Conservation (phyloP, 352 stramenopile genomes). For the Phytophthora boehmeriae region DNA sequence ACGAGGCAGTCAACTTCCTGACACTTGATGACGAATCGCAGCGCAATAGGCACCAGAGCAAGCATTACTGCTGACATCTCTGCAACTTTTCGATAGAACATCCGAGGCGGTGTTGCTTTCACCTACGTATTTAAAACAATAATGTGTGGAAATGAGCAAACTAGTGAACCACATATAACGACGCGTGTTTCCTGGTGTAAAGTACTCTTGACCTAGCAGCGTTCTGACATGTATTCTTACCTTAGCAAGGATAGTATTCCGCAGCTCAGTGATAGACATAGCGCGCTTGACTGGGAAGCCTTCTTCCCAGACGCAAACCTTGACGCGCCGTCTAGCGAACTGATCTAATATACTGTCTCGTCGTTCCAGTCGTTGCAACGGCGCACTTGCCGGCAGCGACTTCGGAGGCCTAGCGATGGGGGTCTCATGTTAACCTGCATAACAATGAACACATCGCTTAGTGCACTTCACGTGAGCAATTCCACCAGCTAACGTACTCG, state of each 20-base stretch:
- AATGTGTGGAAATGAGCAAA: background rate
- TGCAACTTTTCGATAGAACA: constrained; percentile 76
- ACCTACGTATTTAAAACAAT: constrained; percentile 31
- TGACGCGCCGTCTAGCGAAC: constrained; percentile 70
- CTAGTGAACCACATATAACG: constrained; percentile 6
- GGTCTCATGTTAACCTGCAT: constrained; percentile 17
- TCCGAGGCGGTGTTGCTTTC: constrained; percentile 71
- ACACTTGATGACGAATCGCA: constrained; percentile 62
- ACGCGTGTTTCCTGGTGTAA: background rate
- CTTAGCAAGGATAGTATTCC: constrained; percentile 80
- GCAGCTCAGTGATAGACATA: constrained; percentile 85
- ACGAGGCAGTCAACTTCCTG: constrained; percentile 61
- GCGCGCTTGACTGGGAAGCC: constrained; percentile 66
- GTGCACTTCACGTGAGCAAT: background rate
- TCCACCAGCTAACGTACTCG: constrained; percentile 9
- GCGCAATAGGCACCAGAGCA: constrained; percentile 61
- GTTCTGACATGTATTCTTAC: constrained; percentile 30
- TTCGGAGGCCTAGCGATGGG: constrained; percentile 25
- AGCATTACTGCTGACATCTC: constrained; percentile 59
- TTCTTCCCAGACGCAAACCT: constrained; percentile 81
- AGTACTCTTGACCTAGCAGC: constrained; percentile 4
- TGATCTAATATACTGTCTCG: constrained; percentile 46
- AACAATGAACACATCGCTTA: constrained; percentile 12
- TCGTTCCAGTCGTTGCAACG: constrained; percentile 36
- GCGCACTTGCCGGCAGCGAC: constrained; percentile 40